Conservation (phyloP, 352 stramenopile genomes). For the Thalassiosira exigua region DNA sequence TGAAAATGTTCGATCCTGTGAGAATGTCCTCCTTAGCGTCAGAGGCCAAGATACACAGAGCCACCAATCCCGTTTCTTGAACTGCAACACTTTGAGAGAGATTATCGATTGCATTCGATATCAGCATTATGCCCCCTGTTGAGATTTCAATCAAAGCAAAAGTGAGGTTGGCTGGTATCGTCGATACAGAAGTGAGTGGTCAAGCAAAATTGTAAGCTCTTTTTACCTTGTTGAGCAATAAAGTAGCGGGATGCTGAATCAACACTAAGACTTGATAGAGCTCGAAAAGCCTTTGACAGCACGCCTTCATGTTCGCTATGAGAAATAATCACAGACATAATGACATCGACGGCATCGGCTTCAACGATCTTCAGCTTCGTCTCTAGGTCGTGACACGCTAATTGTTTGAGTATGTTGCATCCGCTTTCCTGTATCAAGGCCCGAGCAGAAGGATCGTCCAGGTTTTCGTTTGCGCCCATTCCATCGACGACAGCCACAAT, state of each 20-base stretch:
- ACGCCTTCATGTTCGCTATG: slow-evolving; percentile 41
- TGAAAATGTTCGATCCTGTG: slow-evolving; percentile 35
- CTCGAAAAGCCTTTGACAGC: slow-evolving; percentile 46
- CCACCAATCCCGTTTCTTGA: slow-evolving; percentile 37
- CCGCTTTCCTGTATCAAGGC: slow-evolving; percentile 55
- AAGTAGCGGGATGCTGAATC: slow-evolving; percentile 54
- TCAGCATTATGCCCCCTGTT: slow-evolving; percentile 46
- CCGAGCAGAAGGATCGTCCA: too few relatives aligned
- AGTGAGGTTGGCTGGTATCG: too few relatives aligned
- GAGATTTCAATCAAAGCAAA: too few relatives aligned
- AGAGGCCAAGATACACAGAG: slow-evolving; percentile 55
- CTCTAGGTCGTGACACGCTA: slow-evolving; percentile 51
- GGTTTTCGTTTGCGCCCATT: slow-evolving; percentile 51
- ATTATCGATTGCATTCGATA: slow-evolving; percentile 52
- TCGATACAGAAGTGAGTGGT: too few relatives aligned
- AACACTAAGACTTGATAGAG: slow-evolving; percentile 53
- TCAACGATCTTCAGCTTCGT: slow-evolving; percentile 62
- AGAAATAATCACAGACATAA: slow-evolving; percentile 51
- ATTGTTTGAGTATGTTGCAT: slow-evolving; percentile 58
- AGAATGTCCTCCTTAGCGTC: slow-evolving; percentile 57
- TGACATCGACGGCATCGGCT: slow-evolving; percentile 63
- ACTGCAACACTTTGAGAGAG: slow-evolving; percentile 32
- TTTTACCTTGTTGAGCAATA: slow-evolving; percentile 56
- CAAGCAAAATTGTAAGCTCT: too few relatives aligned
- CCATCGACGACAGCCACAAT: slow-evolving; percentile 69